Evolutionary conservation across 148 eudicot species (phyloP).

Genomic region (Rhododendron mucronatum): DNA sequence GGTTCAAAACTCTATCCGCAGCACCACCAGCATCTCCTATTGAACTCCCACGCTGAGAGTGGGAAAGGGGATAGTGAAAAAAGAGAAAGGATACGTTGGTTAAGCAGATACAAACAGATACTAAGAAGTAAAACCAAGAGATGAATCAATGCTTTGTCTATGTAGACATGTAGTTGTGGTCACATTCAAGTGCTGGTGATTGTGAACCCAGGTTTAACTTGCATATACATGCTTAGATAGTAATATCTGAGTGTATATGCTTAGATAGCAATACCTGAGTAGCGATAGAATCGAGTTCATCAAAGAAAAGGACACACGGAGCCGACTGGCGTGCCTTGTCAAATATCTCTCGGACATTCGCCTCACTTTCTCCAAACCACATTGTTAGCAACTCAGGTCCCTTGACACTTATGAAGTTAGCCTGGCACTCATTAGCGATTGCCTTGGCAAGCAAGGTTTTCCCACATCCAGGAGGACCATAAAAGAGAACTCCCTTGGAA

Average conservation of each 20-base stretch:
- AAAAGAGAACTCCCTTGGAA: conserved; percentile 2
- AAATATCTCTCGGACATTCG: not conserved
- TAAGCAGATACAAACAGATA: not conserved
- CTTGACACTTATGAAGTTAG: not conserved
- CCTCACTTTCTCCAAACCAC: conserved; percentile 1
- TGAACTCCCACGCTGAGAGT: conserved; percentile 19
- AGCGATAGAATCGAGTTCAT: not conserved
- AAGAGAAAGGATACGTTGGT: not conserved
- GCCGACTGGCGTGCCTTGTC: conserved; percentile 5
- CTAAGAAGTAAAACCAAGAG: not conserved
- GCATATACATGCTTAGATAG: not conserved
- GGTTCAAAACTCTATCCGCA: conserved; percentile 4
- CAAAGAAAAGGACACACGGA: not conserved
- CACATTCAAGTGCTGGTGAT: not conserved
- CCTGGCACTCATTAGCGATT: conserved; percentile 4
- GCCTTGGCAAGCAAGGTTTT: conserved; percentile 7
- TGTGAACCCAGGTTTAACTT: not conserved
- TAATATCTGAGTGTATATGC: not conserved
- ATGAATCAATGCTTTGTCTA: not conserved
- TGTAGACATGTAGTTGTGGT: not conserved
- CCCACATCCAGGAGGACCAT: conserved; percentile 4
- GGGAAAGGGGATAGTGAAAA: not conserved
- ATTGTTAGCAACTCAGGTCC: not conserved
- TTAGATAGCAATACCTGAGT: not conserved
- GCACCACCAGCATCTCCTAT: conserved; percentile 16